Evolutionary conservation across 208 protist species (phyloP).

Genomic region (Leishmania tropica): DNA sequence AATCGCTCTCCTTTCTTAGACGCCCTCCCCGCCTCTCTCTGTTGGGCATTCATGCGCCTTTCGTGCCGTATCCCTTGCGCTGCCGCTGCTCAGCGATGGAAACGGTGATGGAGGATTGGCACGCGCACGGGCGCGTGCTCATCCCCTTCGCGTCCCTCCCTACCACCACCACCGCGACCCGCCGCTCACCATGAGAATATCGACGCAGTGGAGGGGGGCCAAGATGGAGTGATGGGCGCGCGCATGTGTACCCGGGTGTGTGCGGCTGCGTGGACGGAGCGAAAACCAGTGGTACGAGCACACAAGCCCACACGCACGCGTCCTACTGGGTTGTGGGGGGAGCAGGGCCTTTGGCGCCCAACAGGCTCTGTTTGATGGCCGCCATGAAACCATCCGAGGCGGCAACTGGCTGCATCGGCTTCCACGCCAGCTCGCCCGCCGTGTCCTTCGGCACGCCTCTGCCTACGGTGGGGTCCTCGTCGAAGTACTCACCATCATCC

Average conservation of each 20-base stretch:
- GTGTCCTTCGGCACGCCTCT: conserved; percentile 68
- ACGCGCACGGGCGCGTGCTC: neutral
- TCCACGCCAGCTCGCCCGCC: conserved; percentile 48
- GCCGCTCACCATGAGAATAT: neutral
- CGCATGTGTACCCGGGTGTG: neutral
- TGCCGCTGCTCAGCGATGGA: neutral
- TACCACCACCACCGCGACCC: neutral
- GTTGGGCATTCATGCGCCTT: too few species aligned
- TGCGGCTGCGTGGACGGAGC: neutral
- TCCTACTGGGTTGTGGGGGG: conserved; percentile 2
- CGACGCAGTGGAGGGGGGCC: neutral
- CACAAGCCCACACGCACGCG: neutral
- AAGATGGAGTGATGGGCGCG: neutral
- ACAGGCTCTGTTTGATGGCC: conserved; percentile 25
- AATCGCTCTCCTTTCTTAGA: neutral
- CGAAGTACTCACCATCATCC: conserved; percentile 82
- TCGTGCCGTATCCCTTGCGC: neutral
- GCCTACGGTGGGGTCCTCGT: conserved; percentile 80
- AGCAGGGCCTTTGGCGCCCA: neutral
- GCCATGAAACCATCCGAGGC: conserved; percentile 27
- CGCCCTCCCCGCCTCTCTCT: neutral
- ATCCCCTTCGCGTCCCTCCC: neutral
- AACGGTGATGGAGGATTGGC: neutral
- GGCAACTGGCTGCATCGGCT: conserved; percentile 41
- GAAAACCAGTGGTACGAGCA: neutral